A percentile compares a stretch with the other conserved stretches of the same genome.
Evolutionary conservation across 2,329 filamentous ascomycete genomes (phyloP).

Genomic region (Chaetomiaceae sp.): DNA sequence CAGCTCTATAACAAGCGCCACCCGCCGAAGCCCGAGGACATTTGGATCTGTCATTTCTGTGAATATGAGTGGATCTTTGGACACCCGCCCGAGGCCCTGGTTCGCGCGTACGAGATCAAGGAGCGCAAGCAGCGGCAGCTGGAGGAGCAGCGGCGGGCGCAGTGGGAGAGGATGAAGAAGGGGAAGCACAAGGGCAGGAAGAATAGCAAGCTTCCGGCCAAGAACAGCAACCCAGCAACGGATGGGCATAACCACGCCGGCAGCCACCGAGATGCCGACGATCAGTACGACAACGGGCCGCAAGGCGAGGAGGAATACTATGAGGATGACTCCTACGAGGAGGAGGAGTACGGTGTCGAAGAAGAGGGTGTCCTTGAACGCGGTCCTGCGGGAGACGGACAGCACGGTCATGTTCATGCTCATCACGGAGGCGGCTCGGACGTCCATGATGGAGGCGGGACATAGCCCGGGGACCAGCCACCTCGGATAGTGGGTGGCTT

Average conservation of each 20-base stretch:
- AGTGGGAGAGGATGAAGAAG: conserved; percentile 60
- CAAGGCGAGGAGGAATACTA: conserved; percentile 26
- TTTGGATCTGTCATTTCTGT: conserved; percentile 97
- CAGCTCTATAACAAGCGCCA: conserved; percentile 72
- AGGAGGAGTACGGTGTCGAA: conserved; percentile 25
- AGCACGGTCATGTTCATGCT: not conserved
- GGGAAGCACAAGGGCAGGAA: conserved; percentile 80
- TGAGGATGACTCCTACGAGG: conserved; percentile 26
- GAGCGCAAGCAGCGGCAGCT: conserved; percentile 80
- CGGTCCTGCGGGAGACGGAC: not conserved
- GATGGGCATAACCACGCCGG: conserved; percentile 22
- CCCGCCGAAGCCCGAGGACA: conserved; percentile 64
- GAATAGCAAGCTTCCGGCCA: conserved; percentile 60
- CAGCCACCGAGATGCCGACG: conserved; percentile 23
- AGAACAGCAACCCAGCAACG: conserved; percentile 35
- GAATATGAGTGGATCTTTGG: conserved; percentile 97
- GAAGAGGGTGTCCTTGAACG: conserved; percentile 17
- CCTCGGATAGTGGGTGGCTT: not conserved
- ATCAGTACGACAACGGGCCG: conserved; percentile 22
- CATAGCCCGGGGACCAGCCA: conserved; percentile 10
- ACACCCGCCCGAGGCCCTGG: conserved; percentile 75
- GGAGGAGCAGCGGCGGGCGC: conserved; percentile 88
- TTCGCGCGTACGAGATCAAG: conserved; percentile 90
- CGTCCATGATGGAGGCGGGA: conserved; percentile 18
- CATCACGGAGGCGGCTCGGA: conserved; percentile 7